Evolutionary conservation across 2,329 filamentous ascomycete species (phyloP), one percentile per base, ranked within the genome.

Genomic region (Stagonosporopsis chrysanthemi): DNA sequence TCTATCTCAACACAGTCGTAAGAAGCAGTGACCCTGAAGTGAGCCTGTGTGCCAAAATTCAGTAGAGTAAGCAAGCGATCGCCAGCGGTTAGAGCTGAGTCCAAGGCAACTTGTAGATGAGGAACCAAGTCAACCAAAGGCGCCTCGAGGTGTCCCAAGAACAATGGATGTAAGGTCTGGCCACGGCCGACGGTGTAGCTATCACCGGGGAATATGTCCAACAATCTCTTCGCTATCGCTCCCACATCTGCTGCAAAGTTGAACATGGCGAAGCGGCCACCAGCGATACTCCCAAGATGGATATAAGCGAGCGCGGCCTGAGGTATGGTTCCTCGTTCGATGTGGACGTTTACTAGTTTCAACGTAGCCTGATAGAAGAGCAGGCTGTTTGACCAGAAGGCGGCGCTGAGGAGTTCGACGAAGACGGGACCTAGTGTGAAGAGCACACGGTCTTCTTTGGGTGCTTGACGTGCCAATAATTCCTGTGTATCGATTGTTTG

Each of bases 341-440:
- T 77, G 69, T 90, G 88, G 51, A 88, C 80, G 50, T 87, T 80
- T 52, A 92, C 78, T 79, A 92, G 86, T 58, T 87, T 82, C 14
- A 93, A 77, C 0, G 86, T 81, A 24, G 89, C 82, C 63, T 90
- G 86, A 70, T 91, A 93, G 70, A 90, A 92, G n/a, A 87, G 81
- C 9, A 92, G 75, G 19, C 81, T 81, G 65, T 92, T 86, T 38
- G 83, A 87, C 90, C 90, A 92, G 80, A 88, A 91, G 3, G 88
- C 88, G 14, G 88, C 86, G 62, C 84, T 86, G 8, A 88, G 81
- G 12, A 90, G 84, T 75, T 93, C 89, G 0, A 87, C 83, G 15
- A 92, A 79, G 3, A 93, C 86, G 6, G 89, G 87, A 3, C 88
- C 90, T 2, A 91, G 79, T 0, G 86, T 88, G 29, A 84, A 80